Percentiles rank a stretch among this genome's conserved stretches.
phyloP scores from a whole-genome alignment of 352 stramenopile species.

The Pythium sp. region DNA sequence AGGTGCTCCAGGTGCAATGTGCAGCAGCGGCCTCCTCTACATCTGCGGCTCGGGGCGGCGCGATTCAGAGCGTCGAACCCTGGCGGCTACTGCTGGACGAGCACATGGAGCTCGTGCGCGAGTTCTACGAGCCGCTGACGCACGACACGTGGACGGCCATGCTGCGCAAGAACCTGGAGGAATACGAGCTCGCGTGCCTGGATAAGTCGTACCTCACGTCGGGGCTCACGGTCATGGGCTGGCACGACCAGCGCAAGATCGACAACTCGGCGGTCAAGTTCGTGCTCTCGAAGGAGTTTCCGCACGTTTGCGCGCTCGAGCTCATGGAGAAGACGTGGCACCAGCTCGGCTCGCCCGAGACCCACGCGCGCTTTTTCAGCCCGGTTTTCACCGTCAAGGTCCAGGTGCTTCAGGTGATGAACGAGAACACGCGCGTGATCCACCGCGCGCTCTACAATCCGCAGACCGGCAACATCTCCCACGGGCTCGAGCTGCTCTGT shows the following conservation, averaged over 20 bases:
- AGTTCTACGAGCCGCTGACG: constrained; percentile 37
- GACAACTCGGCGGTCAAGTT: constrained; percentile 39
- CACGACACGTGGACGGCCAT: constrained; percentile 15
- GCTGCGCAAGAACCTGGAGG: constrained; percentile 26
- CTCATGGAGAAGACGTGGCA: constrained; percentile 42
- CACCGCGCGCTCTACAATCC: constrained; percentile 61
- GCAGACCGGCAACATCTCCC: constrained; percentile 44
- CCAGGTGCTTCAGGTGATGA: constrained; percentile 54
- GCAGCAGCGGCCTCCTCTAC: background rate
- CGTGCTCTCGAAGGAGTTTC: constrained; percentile 47
- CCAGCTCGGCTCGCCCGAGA: constrained; percentile 24
- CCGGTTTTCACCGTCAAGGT: constrained; percentile 35
- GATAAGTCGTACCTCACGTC: constrained; percentile 31
- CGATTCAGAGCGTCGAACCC: background rate
- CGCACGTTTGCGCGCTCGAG: constrained; percentile 26
- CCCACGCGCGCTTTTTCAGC: constrained; percentile 40
- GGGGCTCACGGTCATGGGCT: constrained; percentile 45
- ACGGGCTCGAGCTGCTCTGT: constrained; percentile 55
- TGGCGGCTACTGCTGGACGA: constrained; percentile 16
- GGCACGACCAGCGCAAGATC: constrained; percentile 45
- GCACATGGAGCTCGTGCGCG: constrained; percentile 39
- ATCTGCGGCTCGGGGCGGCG: background rate
- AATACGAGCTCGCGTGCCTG: constrained; percentile 25
- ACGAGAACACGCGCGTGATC: constrained; percentile 45
- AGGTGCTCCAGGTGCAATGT: constrained; percentile 21